These are phyloP conservation scores for Leishmania gerbilli DNA, from an alignment of 208 protist species.

Conservation along the genomic window DNA sequence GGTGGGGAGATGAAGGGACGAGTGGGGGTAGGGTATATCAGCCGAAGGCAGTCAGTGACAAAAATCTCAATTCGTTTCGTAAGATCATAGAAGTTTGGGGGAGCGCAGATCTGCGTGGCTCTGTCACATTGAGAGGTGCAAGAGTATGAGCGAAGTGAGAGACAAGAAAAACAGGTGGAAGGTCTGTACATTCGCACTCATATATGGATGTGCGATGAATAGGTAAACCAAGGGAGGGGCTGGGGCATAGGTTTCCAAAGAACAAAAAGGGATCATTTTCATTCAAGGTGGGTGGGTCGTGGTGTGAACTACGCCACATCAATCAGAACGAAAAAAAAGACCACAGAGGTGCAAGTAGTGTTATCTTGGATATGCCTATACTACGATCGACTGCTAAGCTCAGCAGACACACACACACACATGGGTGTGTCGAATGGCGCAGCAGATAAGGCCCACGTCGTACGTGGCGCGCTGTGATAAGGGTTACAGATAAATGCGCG, in stretches of 20 bases:
- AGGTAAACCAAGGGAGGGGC: neutral
- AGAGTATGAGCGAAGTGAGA: neutral
- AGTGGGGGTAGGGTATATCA: neutral
- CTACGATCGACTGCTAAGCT: neutral
- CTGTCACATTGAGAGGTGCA: neutral
- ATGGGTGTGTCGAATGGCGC: neutral
- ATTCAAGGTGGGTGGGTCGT: neutral
- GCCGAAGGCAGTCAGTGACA: neutral
- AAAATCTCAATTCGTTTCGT: neutral
- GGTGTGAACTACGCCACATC: constrained; percentile 3
- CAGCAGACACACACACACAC: neutral
- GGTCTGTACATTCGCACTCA: neutral
- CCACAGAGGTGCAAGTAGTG: neutral
- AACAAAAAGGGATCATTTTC: neutral
- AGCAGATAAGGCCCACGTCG: neutral
- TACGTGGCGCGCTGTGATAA: neutral
- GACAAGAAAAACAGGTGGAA: neutral
- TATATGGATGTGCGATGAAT: constrained; percentile 6
- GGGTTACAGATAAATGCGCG: neutral
- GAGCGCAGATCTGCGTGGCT: neutral
- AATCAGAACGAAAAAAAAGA: neutral
- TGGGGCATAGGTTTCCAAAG: neutral
- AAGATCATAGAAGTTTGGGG: neutral
- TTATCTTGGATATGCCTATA: neutral
- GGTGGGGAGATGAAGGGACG: neutral